Percentiles rank a stretch among this genome's conserved stretches.
These are phyloP conservation scores for Nicotiana tabacum DNA, from an alignment of 257 asterid genomes.

Conservation along the genomic window DNA sequence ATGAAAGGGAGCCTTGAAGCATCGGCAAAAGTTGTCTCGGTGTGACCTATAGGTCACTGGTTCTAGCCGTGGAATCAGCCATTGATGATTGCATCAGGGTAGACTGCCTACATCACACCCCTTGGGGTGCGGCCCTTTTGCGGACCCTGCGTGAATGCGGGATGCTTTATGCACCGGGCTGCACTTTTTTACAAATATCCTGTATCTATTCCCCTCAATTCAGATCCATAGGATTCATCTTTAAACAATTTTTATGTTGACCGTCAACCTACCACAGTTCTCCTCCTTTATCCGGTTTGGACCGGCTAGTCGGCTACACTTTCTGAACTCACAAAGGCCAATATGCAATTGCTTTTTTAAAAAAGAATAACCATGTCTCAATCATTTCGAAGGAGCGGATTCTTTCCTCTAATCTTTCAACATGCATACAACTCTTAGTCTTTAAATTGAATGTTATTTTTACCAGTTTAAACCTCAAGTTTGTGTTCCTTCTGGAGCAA, in stretches of 20 bases:
- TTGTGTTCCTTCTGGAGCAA: background rate
- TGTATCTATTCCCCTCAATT: background rate
- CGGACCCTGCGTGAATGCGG: too few relatives aligned
- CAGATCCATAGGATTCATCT: background rate
- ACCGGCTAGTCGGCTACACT: background rate
- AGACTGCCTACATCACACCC: too few relatives aligned
- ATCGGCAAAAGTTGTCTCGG: too few relatives aligned
- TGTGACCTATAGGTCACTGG: too few relatives aligned
- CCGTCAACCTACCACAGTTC: background rate
- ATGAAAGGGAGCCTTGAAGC: too few relatives aligned
- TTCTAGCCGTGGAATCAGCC: too few relatives aligned
- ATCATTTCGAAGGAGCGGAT: background rate
- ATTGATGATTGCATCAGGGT: too few relatives aligned
- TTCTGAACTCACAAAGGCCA: background rate
- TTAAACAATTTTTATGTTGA: background rate
- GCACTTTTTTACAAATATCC: too few relatives aligned
- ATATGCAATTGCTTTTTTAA: too few relatives aligned
- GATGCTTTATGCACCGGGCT: too few relatives aligned
- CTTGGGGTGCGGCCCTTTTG: too few relatives aligned
- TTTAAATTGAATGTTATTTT: background rate
- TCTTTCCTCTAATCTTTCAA: background rate
- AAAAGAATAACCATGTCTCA: background rate
- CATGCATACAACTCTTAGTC: background rate
- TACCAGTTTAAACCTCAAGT: background rate
- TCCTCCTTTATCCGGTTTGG: background rate